Evolutionary conservation across 2,329 filamentous ascomycete species (phyloP), one percentile per base, ranked within the genome.

Genomic region (Myriosclerotinia curreyana): DNA sequence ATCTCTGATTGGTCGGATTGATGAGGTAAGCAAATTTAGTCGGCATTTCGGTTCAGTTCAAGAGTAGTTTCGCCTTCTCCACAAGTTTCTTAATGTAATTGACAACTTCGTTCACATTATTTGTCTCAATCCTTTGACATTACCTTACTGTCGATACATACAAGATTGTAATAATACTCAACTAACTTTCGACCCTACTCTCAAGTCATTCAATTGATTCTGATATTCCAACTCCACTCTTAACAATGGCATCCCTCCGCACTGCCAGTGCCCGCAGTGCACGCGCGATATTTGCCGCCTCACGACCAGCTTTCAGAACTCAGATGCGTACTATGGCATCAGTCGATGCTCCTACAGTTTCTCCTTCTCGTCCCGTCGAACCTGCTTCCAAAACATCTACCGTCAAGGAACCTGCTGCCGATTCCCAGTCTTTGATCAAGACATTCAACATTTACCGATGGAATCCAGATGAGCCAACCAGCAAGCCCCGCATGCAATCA

Each of bases 401-500:
- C 3, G 76, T 80, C 64, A 75, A 78, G 50, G 72, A 75, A 70
- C 78, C 67, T 62, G 72, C 86, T 56, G 83, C 85, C 58, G 79
- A 85, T 64, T 78, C 85, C 70, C 83, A 90, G 72, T 83, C 89
- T 64, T 82, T 82, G 73, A 86, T 90, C 81, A 98, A 97, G 88
- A 92, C 90, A 60, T 99, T 99, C 86, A 89, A 96, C 79, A 89
- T 99, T 82, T 99, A 99, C 87, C 87, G 95, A 77, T 99, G 95
- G 95, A 96, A 96, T 77, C 95, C 95, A 67, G 95, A 98, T 76
- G 84, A 88, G 76, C 95, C 95, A 65, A 86, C 87, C 74, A 88
- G 91, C 79, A 99, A 99, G 87, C 95, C 95, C 67, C 85, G 83
- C 77, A 96, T 99, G 91, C 92, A 99, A 83, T 86, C 85, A 71